These are phyloP conservation scores for Blastocystis sp. DNA, from an alignment of 352 stramenopile species.

Conservation along the genomic window DNA sequence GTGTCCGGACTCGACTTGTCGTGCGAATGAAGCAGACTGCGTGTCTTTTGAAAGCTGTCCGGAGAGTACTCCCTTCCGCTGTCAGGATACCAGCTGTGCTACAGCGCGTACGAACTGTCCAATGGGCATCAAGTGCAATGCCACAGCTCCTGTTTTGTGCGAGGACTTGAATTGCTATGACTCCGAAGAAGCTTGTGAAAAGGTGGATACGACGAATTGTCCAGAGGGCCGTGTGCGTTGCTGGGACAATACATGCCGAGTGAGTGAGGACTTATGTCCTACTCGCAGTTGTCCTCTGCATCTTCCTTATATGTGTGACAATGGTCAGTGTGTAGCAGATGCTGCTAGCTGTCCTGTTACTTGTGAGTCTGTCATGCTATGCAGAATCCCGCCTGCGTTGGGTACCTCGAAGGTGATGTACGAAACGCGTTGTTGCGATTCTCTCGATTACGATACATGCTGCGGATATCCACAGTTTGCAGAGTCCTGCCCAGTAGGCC, in stretches of 20 bases:
- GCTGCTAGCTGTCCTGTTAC: not conserved
- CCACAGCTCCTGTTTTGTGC: not conserved
- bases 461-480: not conserved
- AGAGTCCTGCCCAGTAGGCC: not conserved
- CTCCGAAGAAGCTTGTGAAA: not conserved
- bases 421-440: not conserved
- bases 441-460: not conserved
- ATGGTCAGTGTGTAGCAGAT: not conserved
- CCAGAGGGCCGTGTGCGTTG: not conserved
- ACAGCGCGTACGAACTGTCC: not conserved
- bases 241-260: conserved; percentile 25
- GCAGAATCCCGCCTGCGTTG: not conserved
- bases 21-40: conserved; percentile 11
- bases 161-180: conserved; percentile 32
- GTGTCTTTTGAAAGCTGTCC: conserved; percentile 10
- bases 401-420: not conserved
- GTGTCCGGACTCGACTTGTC: conserved; percentile 1
- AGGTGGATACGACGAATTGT: not conserved
- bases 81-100: conserved; percentile 42
- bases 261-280: not conserved
- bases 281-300: not conserved
- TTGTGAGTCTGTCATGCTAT: not conserved
- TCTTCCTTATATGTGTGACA: conserved; percentile 4
- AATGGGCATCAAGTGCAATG: not conserved
- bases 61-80: conserved; percentile 32